phyloP scores from a whole-genome alignment of 139 green algal species.

The Chlorella sorokiniana region DNA sequence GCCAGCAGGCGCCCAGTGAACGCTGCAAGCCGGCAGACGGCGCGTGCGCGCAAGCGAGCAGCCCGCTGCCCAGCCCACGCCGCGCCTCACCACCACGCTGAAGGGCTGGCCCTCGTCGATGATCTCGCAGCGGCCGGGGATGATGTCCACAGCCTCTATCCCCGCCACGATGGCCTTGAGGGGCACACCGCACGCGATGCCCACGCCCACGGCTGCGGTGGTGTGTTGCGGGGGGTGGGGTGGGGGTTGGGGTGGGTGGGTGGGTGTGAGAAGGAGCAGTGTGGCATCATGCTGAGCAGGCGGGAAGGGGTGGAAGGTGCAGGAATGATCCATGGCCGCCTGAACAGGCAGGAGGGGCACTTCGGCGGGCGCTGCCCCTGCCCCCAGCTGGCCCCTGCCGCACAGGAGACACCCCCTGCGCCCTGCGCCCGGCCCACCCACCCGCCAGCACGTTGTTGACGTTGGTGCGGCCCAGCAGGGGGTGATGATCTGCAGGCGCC shows the following conservation, averaged over 20 bases:
- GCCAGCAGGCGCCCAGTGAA: neutral
- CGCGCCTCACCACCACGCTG: conserved; percentile 85
- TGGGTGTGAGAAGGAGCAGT: neutral
- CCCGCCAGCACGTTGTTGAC: conserved; percentile 89
- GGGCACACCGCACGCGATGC: conserved; percentile 75
- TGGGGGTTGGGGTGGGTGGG: neutral
- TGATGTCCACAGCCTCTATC: conserved; percentile 78
- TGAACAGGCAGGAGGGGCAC: neutral
- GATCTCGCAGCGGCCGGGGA: conserved; percentile 77
- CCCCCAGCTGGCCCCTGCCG: too few species aligned
- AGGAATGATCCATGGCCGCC: neutral
- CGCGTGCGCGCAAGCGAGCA: too few species aligned
- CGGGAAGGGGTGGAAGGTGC: neutral
- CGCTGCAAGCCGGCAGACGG: neutral
- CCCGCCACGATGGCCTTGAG: conserved; percentile 77
- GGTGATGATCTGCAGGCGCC: conserved; percentile 74
- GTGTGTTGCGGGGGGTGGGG: neutral
- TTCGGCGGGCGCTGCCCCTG: too few species aligned
- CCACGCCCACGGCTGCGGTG: conserved; percentile 76
- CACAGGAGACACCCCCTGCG: too few species aligned
- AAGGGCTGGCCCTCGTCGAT: conserved; percentile 94
- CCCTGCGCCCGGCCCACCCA: neutral
- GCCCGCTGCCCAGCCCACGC: too few species aligned
- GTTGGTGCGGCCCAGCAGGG: conserved; percentile 84
- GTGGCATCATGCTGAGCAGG: neutral